Percentiles rank a stretch among this genome's conserved stretches.
Evolutionary conservation across 805 yeast species (phyloP).

Genomic region (Pichia kluyveri): DNA sequence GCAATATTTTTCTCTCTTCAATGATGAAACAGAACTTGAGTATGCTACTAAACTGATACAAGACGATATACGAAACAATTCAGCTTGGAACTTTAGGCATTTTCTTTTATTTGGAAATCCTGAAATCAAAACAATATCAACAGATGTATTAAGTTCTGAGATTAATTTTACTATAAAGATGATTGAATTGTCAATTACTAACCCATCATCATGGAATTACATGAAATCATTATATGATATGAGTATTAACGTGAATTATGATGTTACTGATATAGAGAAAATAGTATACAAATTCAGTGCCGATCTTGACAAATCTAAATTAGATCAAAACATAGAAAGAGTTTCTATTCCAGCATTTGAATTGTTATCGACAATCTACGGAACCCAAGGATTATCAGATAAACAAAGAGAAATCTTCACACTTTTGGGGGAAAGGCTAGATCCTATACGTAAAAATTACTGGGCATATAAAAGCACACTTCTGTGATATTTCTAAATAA

Average conservation of each 20-base stretch:
- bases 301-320: background rate
- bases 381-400: conserved; percentile 23
- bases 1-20: conserved; percentile 40
- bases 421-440: conserved; percentile 34
- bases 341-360: conserved; percentile 59
- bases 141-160: conserved; percentile 34
- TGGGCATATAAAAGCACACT: conserved; percentile 16
- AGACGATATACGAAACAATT: conserved; percentile 74
- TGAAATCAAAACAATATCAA: conserved; percentile 2
- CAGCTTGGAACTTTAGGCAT: conserved; percentile 88
- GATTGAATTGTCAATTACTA: conserved; percentile 63
- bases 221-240: conserved; percentile 33
- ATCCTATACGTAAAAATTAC: conserved; percentile 24
- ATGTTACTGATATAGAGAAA: conserved; percentile 17
- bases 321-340: conserved; percentile 5
- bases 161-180: conserved; percentile 38
- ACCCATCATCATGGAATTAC: conserved; percentile 83
- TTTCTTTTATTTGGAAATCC: conserved; percentile 35
- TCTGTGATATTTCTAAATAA: background rate
- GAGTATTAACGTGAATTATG: conserved; percentile 19
- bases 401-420: conserved; percentile 30
- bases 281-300: conserved; percentile 35
- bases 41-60: conserved; percentile 41
- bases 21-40: conserved; percentile 36
- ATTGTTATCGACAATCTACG: conserved; percentile 31